Base-by-base conservation (phyloP, 2,329 filamentous ascomycete genomes). In the Exserohilum turcica region DNA sequence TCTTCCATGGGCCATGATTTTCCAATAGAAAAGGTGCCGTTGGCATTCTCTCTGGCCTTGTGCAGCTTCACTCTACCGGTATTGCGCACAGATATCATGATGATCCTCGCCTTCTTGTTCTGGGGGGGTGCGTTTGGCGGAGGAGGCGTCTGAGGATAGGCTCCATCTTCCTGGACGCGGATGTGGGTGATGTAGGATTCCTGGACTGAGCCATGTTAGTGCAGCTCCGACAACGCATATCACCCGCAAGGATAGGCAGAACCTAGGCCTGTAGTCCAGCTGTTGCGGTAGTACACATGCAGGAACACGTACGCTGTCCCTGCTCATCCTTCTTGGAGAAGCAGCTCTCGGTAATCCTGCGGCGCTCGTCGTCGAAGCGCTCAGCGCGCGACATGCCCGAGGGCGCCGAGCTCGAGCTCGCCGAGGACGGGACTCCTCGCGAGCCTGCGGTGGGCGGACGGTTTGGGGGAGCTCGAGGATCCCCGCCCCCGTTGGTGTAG, bases 131-230 rank as follows among this genome's bases (percentile, higher is more conserved):
- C 85, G 61, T 88, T 86, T 2, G 91, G 91, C 3, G 94, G 92
- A 46, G 94, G 88, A 29, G 94, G 94, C 32, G 84, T 82, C 18
- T 92, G 92, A 13, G 93, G 92, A 75, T 92, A 87, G 35, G 85
- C 83, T 52, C 87, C 86, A 80, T 91, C 96, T 79, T 99, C 94
- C 62, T 85, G 86, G 68, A 99, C 92, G 68, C 88, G 86, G 66
- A 97, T 92, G 73, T 99, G 94, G 18, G 94, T 99, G 68, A 99
- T 99, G 79, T 99, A 99, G 29, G 92, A 97, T 78, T 99, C 94
- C 63, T 87, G 80, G 64, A 90, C 88, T 91, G 51, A 60, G 38
- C 7, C 16, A 12, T 33, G 62, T 65, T 51, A 66, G 55, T 45
- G 3, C 42, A 21, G 6, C 8, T 39, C 36, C 16, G 27, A 32